phyloP scores from a whole-genome alignment of 495 filamentous ascomycete genomes.

The Penicillium mononematosum region DNA sequence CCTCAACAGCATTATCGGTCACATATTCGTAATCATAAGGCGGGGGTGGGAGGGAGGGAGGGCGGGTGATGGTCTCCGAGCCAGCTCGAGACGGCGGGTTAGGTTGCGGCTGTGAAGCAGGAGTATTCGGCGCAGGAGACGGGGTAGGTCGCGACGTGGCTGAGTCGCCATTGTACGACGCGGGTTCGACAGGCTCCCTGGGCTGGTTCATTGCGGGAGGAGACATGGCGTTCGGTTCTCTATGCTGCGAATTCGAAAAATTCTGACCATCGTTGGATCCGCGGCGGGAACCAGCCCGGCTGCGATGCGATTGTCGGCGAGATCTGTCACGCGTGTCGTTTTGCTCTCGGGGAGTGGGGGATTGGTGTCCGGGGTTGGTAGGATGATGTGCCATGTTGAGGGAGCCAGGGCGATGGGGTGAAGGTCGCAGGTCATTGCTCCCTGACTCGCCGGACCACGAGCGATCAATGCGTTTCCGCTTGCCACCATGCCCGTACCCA shows the following conservation, averaged over 20 bases:
- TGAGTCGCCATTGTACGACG: conserved; percentile 27
- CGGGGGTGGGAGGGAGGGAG: conserved; percentile 24
- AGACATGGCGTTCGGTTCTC: conserved; percentile 39
- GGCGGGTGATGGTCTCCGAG: conserved; percentile 19
- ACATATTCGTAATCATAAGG: conserved; percentile 59
- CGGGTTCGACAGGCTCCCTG: conserved; percentile 26
- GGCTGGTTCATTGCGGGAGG: conserved; percentile 34
- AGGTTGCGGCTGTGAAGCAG: conserved; percentile 26
- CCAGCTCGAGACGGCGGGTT: conserved; percentile 22
- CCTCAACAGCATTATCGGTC: conserved; percentile 45
- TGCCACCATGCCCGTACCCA: conserved; percentile 50
- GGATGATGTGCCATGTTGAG: conserved; percentile 57
- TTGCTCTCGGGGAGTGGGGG: conserved; percentile 38
- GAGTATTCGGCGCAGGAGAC: conserved; percentile 30
- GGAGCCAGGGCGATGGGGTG: conserved; percentile 63
- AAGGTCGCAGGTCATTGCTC: conserved; percentile 55
- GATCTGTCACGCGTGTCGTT: conserved; percentile 46
- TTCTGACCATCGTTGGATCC: conserved; percentile 34
- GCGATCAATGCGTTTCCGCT: conserved; percentile 59
- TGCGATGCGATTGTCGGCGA: conserved; percentile 45
- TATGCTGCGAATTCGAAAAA: conserved; percentile 32
- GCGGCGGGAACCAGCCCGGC: conserved; percentile 36
- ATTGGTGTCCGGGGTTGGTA: conserved; percentile 29
- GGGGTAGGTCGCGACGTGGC: conserved; percentile 21
- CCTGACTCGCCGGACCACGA: conserved; percentile 50